Evolutionary conservation across 2,329 filamentous ascomycete genomes (phyloP).

Genomic region (Hymenoscyphus albidus): DNA sequence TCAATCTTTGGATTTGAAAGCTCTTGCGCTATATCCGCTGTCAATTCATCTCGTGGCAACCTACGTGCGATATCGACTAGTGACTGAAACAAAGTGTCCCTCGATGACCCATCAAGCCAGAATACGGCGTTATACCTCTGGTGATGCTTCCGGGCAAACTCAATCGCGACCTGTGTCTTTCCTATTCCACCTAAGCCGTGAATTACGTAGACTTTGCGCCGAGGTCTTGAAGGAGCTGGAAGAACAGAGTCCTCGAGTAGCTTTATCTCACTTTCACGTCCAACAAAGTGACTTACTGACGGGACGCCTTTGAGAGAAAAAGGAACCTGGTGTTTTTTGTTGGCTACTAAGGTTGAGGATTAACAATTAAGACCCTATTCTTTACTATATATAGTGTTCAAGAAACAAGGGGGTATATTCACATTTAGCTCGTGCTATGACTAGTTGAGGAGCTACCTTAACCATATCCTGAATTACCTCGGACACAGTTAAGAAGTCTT

Average conservation of each 20-base stretch:
- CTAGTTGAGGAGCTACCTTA: background rate
- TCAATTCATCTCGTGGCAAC: slow-evolving; percentile 12
- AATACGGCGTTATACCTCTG: slow-evolving; percentile 39
- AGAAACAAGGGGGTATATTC: background rate
- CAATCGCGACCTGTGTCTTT: slow-evolving; percentile 34
- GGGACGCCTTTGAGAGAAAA: slow-evolving; percentile 26
- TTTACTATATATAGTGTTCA: background rate
- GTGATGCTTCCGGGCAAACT: slow-evolving; percentile 37
- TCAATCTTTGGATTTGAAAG: slow-evolving; percentile 7
- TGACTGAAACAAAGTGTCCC: slow-evolving; percentile 38
- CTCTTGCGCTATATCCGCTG: slow-evolving; percentile 9
- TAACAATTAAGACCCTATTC: background rate
- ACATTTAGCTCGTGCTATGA: background rate
- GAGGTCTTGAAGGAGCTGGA: slow-evolving; percentile 6
- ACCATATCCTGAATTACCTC: background rate
- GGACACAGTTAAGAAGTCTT: background rate
- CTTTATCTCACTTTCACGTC: slow-evolving; percentile 15
- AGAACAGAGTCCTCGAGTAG: slow-evolving; percentile 22
- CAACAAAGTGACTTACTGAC: slow-evolving; percentile 15
- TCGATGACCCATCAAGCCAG: slow-evolving; percentile 42
- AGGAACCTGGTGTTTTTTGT: slow-evolving; percentile 17
- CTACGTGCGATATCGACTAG: slow-evolving; percentile 22
- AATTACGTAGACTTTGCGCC: slow-evolving; percentile 25
- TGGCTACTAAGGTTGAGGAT: background rate
- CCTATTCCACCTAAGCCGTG: slow-evolving; percentile 33